phyloP scores from a whole-genome alignment of 345 rosid genomes.

The Orychophragmus violaceus region DNA sequence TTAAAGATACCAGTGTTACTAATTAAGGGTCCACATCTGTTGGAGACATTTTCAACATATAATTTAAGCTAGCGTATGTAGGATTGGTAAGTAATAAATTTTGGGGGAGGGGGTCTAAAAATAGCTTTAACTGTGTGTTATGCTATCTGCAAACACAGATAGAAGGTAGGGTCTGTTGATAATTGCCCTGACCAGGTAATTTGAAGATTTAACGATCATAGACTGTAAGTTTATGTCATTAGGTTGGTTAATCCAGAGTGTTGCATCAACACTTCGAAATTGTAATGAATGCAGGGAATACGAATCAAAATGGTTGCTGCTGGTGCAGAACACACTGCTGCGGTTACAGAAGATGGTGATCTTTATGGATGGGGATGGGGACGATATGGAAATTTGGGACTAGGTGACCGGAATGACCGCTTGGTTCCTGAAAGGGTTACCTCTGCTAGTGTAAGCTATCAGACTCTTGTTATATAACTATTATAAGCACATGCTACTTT shows the following conservation, averaged over 20 bases:
- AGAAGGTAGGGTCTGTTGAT: not conserved
- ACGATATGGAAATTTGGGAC: slow-evolving; percentile 90
- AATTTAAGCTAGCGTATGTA: not conserved
- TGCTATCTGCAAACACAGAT: slow-evolving; percentile 1
- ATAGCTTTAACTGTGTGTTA: not conserved
- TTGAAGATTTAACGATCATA: not conserved
- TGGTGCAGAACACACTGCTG: slow-evolving; percentile 97
- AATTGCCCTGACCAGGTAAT: not conserved
- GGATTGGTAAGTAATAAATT: slow-evolving; percentile 2
- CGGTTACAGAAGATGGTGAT: slow-evolving; percentile 83
- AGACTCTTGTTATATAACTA: slow-evolving; percentile 5
- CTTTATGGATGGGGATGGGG: slow-evolving; percentile 99
- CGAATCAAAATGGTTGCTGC: slow-evolving; percentile 87
- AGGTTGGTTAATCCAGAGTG: slow-evolving; percentile 5
- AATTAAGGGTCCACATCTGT: slow-evolving; percentile 5
- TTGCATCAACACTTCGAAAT: slow-evolving; percentile 8
- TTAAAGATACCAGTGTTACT: slow-evolving; percentile 8
- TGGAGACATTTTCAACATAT: not conserved
- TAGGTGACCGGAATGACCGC: slow-evolving; percentile 93
- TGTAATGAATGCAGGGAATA: slow-evolving; percentile 50
- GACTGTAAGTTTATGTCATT: slow-evolving; percentile 16
- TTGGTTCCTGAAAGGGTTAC: slow-evolving; percentile 77
- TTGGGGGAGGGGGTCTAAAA: not conserved
- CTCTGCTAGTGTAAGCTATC: slow-evolving; percentile 47
- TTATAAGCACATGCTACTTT: not conserved